Base-by-base conservation (phyloP, 1,284 basidiomycete species). In the Phellinidium pouzarii region DNA sequence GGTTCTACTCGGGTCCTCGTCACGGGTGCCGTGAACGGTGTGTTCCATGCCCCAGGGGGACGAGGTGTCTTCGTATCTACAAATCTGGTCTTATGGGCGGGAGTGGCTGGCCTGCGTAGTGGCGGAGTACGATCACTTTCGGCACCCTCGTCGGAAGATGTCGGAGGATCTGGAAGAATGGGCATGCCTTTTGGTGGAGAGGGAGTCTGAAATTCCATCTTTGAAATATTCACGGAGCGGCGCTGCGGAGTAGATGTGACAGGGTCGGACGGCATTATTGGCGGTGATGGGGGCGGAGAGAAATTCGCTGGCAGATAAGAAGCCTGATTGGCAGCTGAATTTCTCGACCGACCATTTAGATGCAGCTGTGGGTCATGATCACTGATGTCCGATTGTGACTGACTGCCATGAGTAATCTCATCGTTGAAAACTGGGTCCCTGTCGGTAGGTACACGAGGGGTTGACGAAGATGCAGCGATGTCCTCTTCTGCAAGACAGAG, bases 1-100 rank as follows among this genome's bases (percentile, higher is more conserved):
- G 51, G 17, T 25, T 19, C 41, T 23, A 22, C 46, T 9, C 52
- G 54, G 23, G 47, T 14, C 42, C 26, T 2, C 11, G 44, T 43
- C 4, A 58, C 58, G 17, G 63, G 61, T 22, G 61, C 62, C 14
- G 60, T 60, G 40, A 3, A 77, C 76, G 3, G 69, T 63, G 71
- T 64, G n/a, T 71, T 63, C 84, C 84, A 88, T 37, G 75, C 82
- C 25, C 86, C 85, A 29, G 84, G 84, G 12, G 81, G 80, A 58
- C 71, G 74, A 1, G 82, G 82, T n/a, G 82, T 85, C 66, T 83
- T 83, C 58, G 71, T 66, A 23, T 67, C 56, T 0, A 73, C 74
- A 12, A 68, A 59, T 41, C 48, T 50, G 48, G 72, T 61, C 20
- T 58, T 55, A 42, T 54, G 54, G 25, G 52, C 54, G 26, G 54